These are phyloP conservation scores for Penicillium rolfsii DNA, from an alignment of 2,329 filamentous ascomycete genomes.

Conservation along the genomic window DNA sequence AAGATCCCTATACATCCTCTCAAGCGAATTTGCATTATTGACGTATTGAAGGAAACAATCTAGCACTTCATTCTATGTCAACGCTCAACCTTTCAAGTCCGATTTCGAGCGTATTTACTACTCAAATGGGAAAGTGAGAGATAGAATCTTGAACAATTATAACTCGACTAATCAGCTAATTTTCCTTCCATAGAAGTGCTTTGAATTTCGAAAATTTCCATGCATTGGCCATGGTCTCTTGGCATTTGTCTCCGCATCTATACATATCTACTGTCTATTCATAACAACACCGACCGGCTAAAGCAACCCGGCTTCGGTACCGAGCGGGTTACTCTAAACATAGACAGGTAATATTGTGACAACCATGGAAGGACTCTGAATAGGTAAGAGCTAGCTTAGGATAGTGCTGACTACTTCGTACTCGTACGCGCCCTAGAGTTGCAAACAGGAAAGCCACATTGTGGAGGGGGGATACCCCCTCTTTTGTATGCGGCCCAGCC, in stretches of 20 bases:
- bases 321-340: neutral
- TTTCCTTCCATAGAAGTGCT: neutral
- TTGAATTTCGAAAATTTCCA: neutral
- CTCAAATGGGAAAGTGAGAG: too few relatives aligned
- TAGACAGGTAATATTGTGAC: slow-evolving; percentile 9
- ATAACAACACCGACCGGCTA: neutral
- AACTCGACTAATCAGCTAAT: too few relatives aligned
- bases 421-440: slow-evolving; percentile 9
- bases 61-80: neutral
- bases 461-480: slow-evolving; percentile 4
- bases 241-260: neutral
- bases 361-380: slow-evolving; percentile 9
- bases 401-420: slow-evolving; percentile 16
- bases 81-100: neutral
- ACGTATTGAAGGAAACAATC: neutral
- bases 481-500: slow-evolving; percentile 6
- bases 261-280: neutral
- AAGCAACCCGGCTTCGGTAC: neutral
- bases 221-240: neutral
- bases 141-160: neutral
- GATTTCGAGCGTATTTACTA: neutral
- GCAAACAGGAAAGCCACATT: slow-evolving; percentile 7
- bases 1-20: neutral
- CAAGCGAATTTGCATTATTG: neutral
- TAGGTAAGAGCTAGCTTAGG: slow-evolving; percentile 7